A percentile compares a stretch with the other conserved stretches of the same genome.
Conservation (phyloP, 352 stramenopile genomes). For the Phytopythium mirpurense region DNA sequence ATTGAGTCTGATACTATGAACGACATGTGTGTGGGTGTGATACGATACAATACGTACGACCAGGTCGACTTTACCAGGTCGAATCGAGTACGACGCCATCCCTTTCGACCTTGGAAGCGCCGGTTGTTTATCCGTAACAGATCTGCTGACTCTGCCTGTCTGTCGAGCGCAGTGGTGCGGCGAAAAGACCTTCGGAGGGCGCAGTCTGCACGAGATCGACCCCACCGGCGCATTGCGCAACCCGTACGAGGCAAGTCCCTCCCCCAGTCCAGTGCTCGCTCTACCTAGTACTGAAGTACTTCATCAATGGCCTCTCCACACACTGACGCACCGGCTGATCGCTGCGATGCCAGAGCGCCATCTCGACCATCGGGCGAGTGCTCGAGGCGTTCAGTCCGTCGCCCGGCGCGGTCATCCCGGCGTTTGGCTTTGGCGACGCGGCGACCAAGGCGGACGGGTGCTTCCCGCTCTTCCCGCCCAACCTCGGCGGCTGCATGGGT, state of each 20-base stretch:
- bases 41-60: too few species aligned
- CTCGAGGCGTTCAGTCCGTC: constrained; percentile 62
- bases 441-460: constrained; percentile 22
- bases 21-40: not conserved
- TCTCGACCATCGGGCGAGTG: constrained; percentile 67
- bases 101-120: not conserved
- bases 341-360: constrained; percentile 47
- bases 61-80: constrained; percentile 11
- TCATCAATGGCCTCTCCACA: too few species aligned
- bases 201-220: constrained; percentile 5
- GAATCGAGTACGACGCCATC: not conserved
- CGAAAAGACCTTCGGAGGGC: constrained; percentile 7
- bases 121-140: not conserved
- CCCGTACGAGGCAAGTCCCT: constrained; percentile 2
- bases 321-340: too few species aligned
- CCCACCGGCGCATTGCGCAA: not conserved
- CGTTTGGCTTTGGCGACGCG: constrained; percentile 54
- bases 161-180: not conserved
- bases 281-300: too few species aligned
- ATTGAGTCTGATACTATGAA: not conserved
- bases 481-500: constrained; percentile 29
- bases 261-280: not conserved
- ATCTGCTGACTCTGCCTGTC: not conserved
- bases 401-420: constrained; percentile 70
- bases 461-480: constrained; percentile 38